phyloP scores from a whole-genome alignment of 192 early-diverging fungal species.

The Phycomyces nitens region DNA sequence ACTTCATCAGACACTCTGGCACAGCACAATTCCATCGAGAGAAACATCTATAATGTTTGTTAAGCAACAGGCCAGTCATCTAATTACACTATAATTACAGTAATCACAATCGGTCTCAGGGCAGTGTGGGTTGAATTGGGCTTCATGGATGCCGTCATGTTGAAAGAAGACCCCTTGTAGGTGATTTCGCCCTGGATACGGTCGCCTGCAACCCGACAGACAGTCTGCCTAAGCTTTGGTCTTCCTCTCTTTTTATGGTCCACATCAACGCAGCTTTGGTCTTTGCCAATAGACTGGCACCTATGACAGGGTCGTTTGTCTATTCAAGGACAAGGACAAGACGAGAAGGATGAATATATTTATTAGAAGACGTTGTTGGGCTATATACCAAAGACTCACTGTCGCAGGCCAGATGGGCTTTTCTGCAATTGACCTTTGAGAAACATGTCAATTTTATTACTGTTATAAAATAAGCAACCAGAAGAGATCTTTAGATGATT shows the following conservation, averaged over 20 bases:
- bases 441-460: background rate
- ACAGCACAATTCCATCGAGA: conserved; percentile 46
- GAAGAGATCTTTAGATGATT: no score
- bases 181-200: no score
- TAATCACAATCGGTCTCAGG: background rate
- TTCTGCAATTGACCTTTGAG: conserved; percentile 66
- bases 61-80: background rate
- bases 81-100: background rate
- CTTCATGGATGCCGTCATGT: background rate
- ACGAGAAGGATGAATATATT: background rate
- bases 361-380: background rate
- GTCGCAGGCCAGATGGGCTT: conserved; percentile 83
- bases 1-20: conserved; percentile 50
- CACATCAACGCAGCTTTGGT: conserved; percentile 75
- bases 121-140: background rate
- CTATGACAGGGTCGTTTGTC: conserved; percentile 71
- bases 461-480: no score
- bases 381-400: conserved; percentile 40
- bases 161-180: no score
- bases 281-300: conserved; percentile 64
- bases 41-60: conserved; percentile 21
- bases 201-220: no score
- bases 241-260: conserved; percentile 84
- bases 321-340: no score
- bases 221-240: conserved; percentile 54